Base-by-base conservation (phyloP, 2,329 filamentous ascomycete species). In the Colletotrichum falcatum region DNA sequence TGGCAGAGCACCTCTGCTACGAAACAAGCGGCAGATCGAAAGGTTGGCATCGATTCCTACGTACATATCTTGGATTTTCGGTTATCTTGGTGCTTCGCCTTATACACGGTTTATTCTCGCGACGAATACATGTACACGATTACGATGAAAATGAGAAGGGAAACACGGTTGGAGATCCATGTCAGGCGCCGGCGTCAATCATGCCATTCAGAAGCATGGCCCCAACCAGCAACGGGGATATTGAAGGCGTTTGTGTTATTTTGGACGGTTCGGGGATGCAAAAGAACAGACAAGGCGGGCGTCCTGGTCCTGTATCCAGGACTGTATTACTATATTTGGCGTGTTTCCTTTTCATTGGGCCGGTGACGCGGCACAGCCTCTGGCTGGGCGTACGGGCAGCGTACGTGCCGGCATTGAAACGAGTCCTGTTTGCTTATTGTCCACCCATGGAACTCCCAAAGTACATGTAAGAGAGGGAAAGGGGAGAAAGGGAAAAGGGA, bases 51-150 rank as follows among this genome's bases (percentile, higher is more conserved):
- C 63, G 56, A 70, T 54, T 54, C 54, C 59, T 37, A 54, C 58
- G 67, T 63, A 70, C 64, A 67, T 63, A 70, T 53, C 23, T 61
- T 67, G 58, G 59, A 54, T 54, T 59, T 59, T 70, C 53, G 44
- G 51, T 63, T 70, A 53, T 53, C 30, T 59, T 11, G 51, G 64
- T 67, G 58, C 44, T 59, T 67, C 64, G 44, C 56, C 58, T 14
- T 37, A 62, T 59, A 61, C 35, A 62, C 44, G 58, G 53, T 67
- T 70, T 62, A 62, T 63, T 62, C 37, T 62, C 58, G 67, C 67
- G 53, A 70, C 64, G 67, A 70, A 61, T 62, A 67, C 35, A 70
- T 67, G 58, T 67, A 67, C 67, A 70, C 64, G 67, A 70, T 70
- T 67, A 67, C 58, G 64, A 70, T 54, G 64, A 58, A 61, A 66